Base-by-base conservation (phyloP, 2,329 filamentous ascomycete genomes). In the Scytalidium sp. region DNA sequence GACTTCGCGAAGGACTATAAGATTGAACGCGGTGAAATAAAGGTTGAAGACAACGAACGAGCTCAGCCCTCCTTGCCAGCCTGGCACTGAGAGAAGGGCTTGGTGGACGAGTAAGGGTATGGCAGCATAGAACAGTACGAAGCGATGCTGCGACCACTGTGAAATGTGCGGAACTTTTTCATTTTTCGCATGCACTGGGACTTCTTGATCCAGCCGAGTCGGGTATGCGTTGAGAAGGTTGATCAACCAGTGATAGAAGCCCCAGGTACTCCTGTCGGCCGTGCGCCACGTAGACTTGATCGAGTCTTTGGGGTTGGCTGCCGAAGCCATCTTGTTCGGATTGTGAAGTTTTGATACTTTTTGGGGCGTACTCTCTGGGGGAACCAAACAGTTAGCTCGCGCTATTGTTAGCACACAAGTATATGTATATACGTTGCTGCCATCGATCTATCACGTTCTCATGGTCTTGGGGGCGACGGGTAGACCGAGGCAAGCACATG, bases 171-270 rank as follows among this genome's bases (percentile, higher is more conserved):
- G 65, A 20, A 70, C 58, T 29, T 55, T 58, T 48, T 70, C 67
- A 1, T 55, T 57, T 53, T 70, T 70, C 4, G 56, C 41, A 51
- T 67, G 61, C 2, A 67, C 59, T 0, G 67, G 67, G 10, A 64
- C 55, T 21, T 61, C 54, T 39, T 52, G 13, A 48, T 60, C 41
- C 29, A 52, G 29, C 17, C 29, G 20, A 21, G 19, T 40, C n/a
- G 49, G 45, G 22, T 51, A 41, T 9, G 49, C 19, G 17, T 22
- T 27, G 13, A 51, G 50, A 8, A 52, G 46, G 51, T 55, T 47
- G 20, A 41, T 42, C 11, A 50, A 13, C 50, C 46, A 50, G 46
- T 52, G 50, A 11, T 29, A 19, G 17, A 45, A 3, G 20, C 22
- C 39, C 50, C 50, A 52, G 22, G 21, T 47, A 41, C 21, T 52